Evolutionary conservation across 2,329 filamentous ascomycete genomes (phyloP).

Genomic region (Immersiporthe knoxdaviesiana): DNA sequence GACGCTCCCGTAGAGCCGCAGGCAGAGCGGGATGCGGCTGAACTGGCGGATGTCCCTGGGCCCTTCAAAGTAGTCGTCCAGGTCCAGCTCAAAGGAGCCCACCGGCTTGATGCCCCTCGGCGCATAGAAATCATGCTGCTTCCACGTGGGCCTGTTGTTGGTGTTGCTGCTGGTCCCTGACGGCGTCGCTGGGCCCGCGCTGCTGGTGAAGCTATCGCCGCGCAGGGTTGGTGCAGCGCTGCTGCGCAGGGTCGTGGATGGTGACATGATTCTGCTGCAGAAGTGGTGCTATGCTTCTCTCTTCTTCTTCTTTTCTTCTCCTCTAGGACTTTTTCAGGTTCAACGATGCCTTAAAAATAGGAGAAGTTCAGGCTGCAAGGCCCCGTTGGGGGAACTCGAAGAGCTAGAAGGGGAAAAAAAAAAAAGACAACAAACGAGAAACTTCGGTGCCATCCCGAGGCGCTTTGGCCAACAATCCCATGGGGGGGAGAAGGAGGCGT

Average conservation of each 20-base stretch:
- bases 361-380: too few relatives aligned
- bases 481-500: background rate
- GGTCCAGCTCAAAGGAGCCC: slow-evolving; percentile 37
- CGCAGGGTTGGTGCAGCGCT: slow-evolving; percentile 1
- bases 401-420: background rate
- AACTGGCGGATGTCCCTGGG: slow-evolving; percentile 73
- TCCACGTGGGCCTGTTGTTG: slow-evolving; percentile 11
- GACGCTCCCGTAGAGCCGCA: slow-evolving; percentile 77
- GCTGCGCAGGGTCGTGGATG: slow-evolving; percentile 1
- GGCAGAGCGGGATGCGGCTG: slow-evolving; percentile 76
- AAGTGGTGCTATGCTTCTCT: background rate
- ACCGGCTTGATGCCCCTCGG: slow-evolving; percentile 8
- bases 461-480: slow-evolving; percentile 11
- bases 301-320: background rate
- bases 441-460: background rate
- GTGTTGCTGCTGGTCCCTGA: background rate
- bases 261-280: slow-evolving; percentile 1
- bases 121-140: slow-evolving; percentile 17
- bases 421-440: background rate
- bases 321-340: too few relatives aligned
- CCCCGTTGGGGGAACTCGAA: background rate
- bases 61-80: slow-evolving; percentile 66
- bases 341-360: background rate
- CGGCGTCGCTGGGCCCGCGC: background rate
- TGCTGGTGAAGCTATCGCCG: slow-evolving; percentile 9